Conservation (phyloP, 352 stramenopile species). For the Albugo candida region DNA sequence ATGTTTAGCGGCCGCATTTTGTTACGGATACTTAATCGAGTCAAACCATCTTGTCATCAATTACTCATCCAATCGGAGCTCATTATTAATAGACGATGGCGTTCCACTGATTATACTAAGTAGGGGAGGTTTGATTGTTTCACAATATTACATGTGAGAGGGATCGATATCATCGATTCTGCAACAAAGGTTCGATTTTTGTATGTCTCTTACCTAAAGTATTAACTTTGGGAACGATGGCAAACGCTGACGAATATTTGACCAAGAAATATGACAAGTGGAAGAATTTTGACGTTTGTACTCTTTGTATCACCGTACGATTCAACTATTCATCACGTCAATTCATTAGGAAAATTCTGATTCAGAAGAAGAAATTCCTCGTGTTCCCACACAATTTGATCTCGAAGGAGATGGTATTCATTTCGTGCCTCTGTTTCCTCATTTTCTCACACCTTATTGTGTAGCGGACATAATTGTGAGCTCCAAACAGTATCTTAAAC, state of each 20-base stretch:
- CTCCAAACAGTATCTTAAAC: slow-evolving; percentile 38
- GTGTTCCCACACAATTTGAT: slow-evolving; percentile 63
- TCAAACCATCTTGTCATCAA: too few relatives aligned
- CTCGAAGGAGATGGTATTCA: slow-evolving; percentile 45
- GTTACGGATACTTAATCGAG: too few relatives aligned
- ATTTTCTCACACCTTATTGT: background rate
- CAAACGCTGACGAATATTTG: slow-evolving; percentile 40
- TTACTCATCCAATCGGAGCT: too few relatives aligned
- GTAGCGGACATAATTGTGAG: slow-evolving; percentile 63
- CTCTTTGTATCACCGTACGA: background rate
- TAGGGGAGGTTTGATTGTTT: too few relatives aligned
- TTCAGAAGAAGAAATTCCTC: slow-evolving; percentile 24
- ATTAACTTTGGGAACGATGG: slow-evolving; percentile 6
- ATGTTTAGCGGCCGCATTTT: too few relatives aligned
- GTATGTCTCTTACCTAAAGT: too few relatives aligned
- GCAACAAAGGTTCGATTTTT: too few relatives aligned
- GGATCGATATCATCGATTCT: too few relatives aligned
- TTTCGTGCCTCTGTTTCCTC: background rate
- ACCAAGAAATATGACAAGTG: slow-evolving; percentile 81
- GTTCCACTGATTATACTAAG: too few relatives aligned
- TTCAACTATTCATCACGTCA: background rate
- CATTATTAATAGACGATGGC: too few relatives aligned
- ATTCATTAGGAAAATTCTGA: slow-evolving; percentile 30
- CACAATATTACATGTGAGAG: too few relatives aligned
- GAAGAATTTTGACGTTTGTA: slow-evolving; percentile 57